These are phyloP conservation scores for Pseudonitzschia multistriata DNA, from an alignment of 108 stramenopile species.

Conservation along the genomic window DNA sequence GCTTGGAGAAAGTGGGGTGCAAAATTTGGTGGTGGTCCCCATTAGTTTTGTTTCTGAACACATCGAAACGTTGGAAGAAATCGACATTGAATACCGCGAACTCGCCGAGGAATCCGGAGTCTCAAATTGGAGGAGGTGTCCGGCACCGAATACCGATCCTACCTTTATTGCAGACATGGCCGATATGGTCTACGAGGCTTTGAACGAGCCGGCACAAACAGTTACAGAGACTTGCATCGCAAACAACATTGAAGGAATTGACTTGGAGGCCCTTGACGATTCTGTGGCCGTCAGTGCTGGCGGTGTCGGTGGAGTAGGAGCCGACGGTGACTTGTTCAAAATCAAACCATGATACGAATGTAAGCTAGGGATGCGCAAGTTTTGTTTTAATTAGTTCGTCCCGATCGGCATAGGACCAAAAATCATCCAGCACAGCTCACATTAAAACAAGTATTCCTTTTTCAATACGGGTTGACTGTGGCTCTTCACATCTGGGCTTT, in stretches of 20 bases:
- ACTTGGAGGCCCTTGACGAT: slow-evolving; percentile 54
- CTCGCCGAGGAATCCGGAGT: slow-evolving; percentile 94
- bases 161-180: slow-evolving; percentile 96
- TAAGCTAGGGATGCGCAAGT: neutral
- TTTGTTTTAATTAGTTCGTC: too few relatives aligned
- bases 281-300: slow-evolving; percentile 43
- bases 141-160: slow-evolving; percentile 93
- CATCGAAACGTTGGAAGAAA: slow-evolving; percentile 99
- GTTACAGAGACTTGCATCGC: slow-evolving; percentile 87
- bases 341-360: slow-evolving; percentile 8
- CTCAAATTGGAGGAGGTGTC: slow-evolving; percentile 87
- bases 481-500: too few relatives aligned
- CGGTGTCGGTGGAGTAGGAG: slow-evolving; percentile 77
- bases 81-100: slow-evolving; percentile 99
- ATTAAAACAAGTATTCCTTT: too few relatives aligned
- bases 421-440: neutral
- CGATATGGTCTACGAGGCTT: slow-evolving; percentile 89
- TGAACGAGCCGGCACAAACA: slow-evolving; percentile 69
- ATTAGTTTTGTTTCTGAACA: slow-evolving; percentile 98
- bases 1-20: slow-evolving; percentile 86
- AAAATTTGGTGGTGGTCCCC: slow-evolving; percentile 95
- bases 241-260: slow-evolving; percentile 77
- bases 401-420: too few relatives aligned
- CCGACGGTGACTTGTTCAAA: slow-evolving; percentile 44
- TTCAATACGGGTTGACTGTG: too few relatives aligned